Conservation (phyloP, 2,329 filamentous ascomycete species). For the Colletotrichum phormii region DNA sequence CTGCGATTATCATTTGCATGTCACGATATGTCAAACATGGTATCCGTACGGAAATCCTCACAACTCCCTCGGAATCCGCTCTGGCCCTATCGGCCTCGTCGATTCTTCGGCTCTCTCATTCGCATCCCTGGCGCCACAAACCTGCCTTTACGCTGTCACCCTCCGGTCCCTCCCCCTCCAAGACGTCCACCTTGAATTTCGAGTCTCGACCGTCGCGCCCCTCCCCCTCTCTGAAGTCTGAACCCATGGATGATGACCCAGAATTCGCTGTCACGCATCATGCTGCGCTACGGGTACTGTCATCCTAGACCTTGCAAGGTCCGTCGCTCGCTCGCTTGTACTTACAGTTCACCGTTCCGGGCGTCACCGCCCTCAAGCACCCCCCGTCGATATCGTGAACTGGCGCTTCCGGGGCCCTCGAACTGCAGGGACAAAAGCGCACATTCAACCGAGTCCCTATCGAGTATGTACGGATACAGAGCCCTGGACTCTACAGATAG, state of each 20-base stretch:
- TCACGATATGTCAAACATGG: not conserved
- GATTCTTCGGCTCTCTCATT: constrained; percentile 14
- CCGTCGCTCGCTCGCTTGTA: constrained; percentile 5
- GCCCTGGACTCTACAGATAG: not conserved
- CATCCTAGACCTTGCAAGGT: not conserved
- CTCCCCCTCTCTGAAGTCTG: constrained; percentile 2
- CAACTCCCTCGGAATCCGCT: not conserved
- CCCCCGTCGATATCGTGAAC: constrained; percentile 1
- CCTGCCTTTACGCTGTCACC: not conserved
- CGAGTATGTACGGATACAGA: not conserved
- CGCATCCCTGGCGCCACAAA: not conserved
- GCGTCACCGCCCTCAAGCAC: constrained; percentile 19
- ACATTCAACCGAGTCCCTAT: not conserved
- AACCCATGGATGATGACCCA: not conserved
- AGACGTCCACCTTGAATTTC: not conserved
- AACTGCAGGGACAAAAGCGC: not conserved
- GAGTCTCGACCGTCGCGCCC: not conserved
- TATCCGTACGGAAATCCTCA: not conserved
- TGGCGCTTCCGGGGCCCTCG: constrained; percentile 5
- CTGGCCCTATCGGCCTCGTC: not conserved
- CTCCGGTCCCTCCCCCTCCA: constrained; percentile 6
- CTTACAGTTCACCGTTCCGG: not conserved
- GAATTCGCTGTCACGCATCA: not conserved
- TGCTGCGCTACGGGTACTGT: constrained; percentile 2
- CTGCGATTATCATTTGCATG: not conserved